phyloP scores from a whole-genome alignment of 192 early-diverging fungal species.

The Linnemannia zychae region DNA sequence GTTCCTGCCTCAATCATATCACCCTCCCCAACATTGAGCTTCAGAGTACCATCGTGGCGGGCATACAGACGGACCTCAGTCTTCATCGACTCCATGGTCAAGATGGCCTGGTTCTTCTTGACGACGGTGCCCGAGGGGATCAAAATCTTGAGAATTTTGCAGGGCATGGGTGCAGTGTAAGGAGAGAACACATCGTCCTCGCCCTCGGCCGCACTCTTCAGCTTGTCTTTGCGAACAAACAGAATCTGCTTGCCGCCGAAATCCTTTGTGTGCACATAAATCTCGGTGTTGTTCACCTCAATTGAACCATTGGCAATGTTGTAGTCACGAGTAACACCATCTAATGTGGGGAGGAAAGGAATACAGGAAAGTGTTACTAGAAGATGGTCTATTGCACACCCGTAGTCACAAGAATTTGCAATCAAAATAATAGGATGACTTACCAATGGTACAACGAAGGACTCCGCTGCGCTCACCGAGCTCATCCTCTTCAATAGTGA shows the following conservation, averaged over 20 bases:
- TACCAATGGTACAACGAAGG: constrained; percentile 62
- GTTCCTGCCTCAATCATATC: constrained; percentile 72
- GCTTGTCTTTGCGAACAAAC: constrained; percentile 57
- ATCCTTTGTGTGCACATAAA: constrained; percentile 65
- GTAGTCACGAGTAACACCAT: constrained; percentile 62
- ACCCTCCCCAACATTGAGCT: constrained; percentile 67
- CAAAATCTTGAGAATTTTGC: constrained; percentile 69
- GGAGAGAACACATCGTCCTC: constrained; percentile 66
- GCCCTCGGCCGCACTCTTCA: constrained; percentile 54
- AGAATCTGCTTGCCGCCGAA: constrained; percentile 62
- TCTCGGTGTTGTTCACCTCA: constrained; percentile 45
- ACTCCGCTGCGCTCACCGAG: constrained; percentile 57
- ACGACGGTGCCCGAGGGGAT: constrained; percentile 63
- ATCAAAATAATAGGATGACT: background rate
- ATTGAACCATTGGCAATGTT: constrained; percentile 62
- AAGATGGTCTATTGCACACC: background rate
- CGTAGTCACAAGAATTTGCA: background rate
- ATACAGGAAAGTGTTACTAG: background rate
- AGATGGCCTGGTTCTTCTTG: constrained; percentile 67
- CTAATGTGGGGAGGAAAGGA: constrained; percentile 23
- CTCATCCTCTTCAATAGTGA: constrained; percentile 56
- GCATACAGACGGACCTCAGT: constrained; percentile 71
- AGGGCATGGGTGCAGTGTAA: constrained; percentile 75
- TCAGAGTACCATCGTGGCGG: constrained; percentile 68
- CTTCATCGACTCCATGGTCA: constrained; percentile 79